phyloP scores from a whole-genome alignment of 805 yeast genomes.

The Candida coquimbonensis region DNA sequence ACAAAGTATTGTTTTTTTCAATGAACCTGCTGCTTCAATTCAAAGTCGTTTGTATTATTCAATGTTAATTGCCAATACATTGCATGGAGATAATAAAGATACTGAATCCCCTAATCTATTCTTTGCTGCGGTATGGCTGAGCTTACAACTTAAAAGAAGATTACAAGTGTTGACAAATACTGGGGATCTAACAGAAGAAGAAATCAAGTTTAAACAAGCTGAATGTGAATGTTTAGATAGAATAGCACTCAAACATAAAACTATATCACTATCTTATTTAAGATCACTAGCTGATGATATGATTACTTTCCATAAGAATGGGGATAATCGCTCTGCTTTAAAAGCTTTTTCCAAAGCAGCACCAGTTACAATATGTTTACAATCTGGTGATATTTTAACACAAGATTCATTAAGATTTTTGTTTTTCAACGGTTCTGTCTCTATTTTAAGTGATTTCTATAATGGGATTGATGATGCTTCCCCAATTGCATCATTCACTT shows the following conservation, averaged over 20 bases:
- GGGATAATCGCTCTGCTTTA: slow-evolving; percentile 7
- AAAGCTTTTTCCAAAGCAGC: slow-evolving; percentile 2
- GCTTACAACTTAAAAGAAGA: slow-evolving; percentile 12
- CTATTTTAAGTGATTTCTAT: slow-evolving; percentile 13
- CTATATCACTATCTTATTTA: slow-evolving; percentile 5
- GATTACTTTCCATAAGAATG: slow-evolving; percentile 8
- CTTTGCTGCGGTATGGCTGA: slow-evolving; percentile 12
- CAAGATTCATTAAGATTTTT: slow-evolving; percentile 7
- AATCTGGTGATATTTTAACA: slow-evolving; percentile 10
- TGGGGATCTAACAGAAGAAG: background rate
- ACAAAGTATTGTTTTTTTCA: slow-evolving; percentile 7
- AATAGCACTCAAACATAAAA: slow-evolving; percentile 4
- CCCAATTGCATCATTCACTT: slow-evolving; percentile 13
- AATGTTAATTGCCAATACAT: slow-evolving; percentile 9
- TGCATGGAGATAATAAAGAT: slow-evolving; percentile 1
- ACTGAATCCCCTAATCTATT: slow-evolving; percentile 7
- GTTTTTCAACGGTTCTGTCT: slow-evolving; percentile 14
- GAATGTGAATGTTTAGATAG: slow-evolving; percentile 2
- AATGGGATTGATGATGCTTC: slow-evolving; percentile 9
- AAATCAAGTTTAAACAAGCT: background rate
- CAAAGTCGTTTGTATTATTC: slow-evolving; percentile 8
- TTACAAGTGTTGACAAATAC: slow-evolving; percentile 1
- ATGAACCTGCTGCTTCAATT: slow-evolving; percentile 7
- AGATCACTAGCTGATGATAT: slow-evolving; percentile 8
- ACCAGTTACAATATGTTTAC: slow-evolving; percentile 13